These are phyloP conservation scores for Metschnikowia peoriensis DNA, from an alignment of 805 yeast genomes.

Conservation along the genomic window DNA sequence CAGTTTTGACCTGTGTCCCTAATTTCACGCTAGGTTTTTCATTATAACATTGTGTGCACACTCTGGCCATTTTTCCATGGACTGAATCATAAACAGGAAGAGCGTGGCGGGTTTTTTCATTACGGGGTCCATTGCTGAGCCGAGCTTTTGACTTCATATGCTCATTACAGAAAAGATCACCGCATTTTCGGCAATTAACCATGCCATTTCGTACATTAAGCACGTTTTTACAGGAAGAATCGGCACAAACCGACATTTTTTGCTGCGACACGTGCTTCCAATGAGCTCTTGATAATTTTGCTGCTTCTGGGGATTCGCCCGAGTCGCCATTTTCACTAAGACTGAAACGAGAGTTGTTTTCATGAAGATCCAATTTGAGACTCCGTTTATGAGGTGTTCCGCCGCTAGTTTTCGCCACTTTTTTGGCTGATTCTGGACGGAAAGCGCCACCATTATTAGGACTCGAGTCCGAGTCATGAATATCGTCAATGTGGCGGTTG, in stretches of 20 bases:
- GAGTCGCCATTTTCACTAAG: constrained; percentile 23
- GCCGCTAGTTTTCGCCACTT: constrained; percentile 5
- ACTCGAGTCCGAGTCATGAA: constrained; percentile 35
- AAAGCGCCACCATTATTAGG: not conserved
- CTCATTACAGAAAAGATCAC: constrained; percentile 60
- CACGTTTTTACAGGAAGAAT: constrained; percentile 37
- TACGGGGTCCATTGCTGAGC: constrained; percentile 46
- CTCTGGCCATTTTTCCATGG: constrained; percentile 61
- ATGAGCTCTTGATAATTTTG: constrained; percentile 45
- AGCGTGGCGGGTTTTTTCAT: constrained; percentile 30
- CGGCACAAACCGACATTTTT: constrained; percentile 40
- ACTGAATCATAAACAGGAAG: constrained; percentile 27
- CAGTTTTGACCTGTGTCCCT: constrained; percentile 36
- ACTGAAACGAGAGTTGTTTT: constrained; percentile 37
- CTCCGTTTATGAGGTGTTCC: constrained; percentile 29
- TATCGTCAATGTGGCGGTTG: constrained; percentile 71
- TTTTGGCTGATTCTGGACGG: not conserved
- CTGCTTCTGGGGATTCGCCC: constrained; percentile 6
- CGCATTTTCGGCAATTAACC: constrained; percentile 77
- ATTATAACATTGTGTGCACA: constrained; percentile 63
- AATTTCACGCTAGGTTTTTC: constrained; percentile 52
- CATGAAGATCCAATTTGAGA: constrained; percentile 51
- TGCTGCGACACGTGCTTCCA: constrained; percentile 53
- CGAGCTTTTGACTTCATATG: constrained; percentile 59
- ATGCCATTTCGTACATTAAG: constrained; percentile 54